Conservation (phyloP, 495 filamentous ascomycete genomes). For the Hypomontagnella submonticulosa region DNA sequence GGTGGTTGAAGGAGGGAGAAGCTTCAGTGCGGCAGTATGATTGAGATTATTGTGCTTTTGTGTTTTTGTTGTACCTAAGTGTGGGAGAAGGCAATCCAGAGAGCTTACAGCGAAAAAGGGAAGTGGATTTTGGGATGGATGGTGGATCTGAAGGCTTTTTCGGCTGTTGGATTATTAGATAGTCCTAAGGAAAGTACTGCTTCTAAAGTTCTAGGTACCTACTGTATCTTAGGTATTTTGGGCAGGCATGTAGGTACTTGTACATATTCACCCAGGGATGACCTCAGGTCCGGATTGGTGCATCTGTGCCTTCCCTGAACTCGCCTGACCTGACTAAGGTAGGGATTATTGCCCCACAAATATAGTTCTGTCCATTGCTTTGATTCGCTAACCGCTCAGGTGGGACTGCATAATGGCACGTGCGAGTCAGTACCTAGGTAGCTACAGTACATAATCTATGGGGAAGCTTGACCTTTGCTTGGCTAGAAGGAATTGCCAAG, state of each 20-base stretch:
- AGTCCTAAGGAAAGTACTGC: conserved; percentile 22
- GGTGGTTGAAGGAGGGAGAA: conserved; percentile 26
- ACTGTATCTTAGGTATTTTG: too few species aligned
- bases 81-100: conserved; percentile 35
- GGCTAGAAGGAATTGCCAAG: not conserved
- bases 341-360: conserved; percentile 27
- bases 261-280: conserved; percentile 1
- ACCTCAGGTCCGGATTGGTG: conserved; percentile 29
- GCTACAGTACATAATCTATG: conserved; percentile 3
- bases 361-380: not conserved
- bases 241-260: conserved; percentile 2
- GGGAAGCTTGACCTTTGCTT: conserved; percentile 20
- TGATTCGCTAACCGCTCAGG: conserved; percentile 24
- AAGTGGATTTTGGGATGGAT: conserved; percentile 28
- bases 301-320: conserved; percentile 18
- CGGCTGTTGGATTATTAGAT: conserved; percentile 44
- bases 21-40: conserved; percentile 34
- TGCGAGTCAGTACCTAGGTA: conserved; percentile 38
- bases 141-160: conserved; percentile 39
- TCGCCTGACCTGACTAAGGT: conserved; percentile 23
- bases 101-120: conserved; percentile 34
- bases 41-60: conserved; percentile 32
- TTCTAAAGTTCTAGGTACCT: conserved; percentile 2
- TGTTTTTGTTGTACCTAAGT: conserved; percentile 26
- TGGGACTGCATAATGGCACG: conserved; percentile 33